These are phyloP conservation scores for Thraustochytrium striatum DNA, from an alignment of 352 stramenopile species.

Conservation along the genomic window DNA sequence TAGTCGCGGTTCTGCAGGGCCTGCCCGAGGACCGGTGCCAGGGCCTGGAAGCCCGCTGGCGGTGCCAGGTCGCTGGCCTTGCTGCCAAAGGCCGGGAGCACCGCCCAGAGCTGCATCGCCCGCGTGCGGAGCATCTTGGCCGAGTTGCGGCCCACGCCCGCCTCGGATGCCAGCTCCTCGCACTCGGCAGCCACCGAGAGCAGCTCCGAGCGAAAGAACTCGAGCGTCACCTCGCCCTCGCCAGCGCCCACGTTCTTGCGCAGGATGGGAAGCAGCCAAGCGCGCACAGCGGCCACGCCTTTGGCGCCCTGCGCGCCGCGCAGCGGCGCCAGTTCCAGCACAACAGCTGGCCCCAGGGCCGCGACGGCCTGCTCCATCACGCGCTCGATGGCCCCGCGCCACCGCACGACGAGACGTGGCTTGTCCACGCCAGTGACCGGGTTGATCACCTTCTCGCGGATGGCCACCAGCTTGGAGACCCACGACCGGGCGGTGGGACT, in stretches of 20 bases:
- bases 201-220: slow-evolving; percentile 1
- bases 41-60: neutral
- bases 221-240: neutral
- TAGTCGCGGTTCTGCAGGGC: neutral
- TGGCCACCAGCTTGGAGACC: neutral
- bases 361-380: slow-evolving; percentile 9
- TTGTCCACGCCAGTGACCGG: slow-evolving; percentile 40
- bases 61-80: neutral
- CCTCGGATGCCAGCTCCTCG: neutral
- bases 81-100: slow-evolving; percentile 18
- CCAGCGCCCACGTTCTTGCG: slow-evolving; percentile 12
- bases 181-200: slow-evolving; percentile 14
- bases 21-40: slow-evolving; percentile 19
- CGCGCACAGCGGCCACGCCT: neutral
- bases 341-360: neutral
- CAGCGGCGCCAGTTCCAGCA: neutral
- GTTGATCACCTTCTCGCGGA: slow-evolving; percentile 40
- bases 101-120: slow-evolving; percentile 27
- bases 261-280: slow-evolving; percentile 18
- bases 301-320: neutral
- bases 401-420: neutral
- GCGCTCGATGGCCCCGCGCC: slow-evolving; percentile 23
- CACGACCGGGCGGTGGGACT: neutral
- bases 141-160: neutral
- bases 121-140: slow-evolving; percentile 15